Evolutionary conservation across 2,329 filamentous ascomycete genomes (phyloP), one percentile per base, ranked within the genome.

Genomic region (Dothistroma septosporum): DNA sequence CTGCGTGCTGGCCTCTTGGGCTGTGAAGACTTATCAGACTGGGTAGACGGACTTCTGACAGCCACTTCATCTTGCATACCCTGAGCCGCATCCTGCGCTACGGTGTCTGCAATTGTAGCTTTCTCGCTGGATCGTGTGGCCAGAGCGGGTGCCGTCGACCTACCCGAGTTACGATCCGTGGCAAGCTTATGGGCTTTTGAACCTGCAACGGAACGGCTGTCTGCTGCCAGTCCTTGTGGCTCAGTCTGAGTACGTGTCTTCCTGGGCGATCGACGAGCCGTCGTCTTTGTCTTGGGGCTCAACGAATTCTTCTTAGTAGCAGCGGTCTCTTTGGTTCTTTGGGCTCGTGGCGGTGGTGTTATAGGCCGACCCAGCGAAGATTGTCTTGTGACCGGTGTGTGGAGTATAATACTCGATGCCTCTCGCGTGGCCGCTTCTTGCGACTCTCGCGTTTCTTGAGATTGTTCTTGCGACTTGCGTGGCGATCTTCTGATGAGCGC

Each of bases 1-100:
- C 66, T 69, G 21, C 70, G 63, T 16, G 62, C 60, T 47, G 64
- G 64, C 4, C 59, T 69, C 53, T 61, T 67, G 47, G 37, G 54
- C 32, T 50, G 50, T 21, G 47, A 24, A 12, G 28, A 21, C 16
- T 21, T 3, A 32, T 53, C 50, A 35, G n/a, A 6, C 9, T 50
- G 22, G 19, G 21, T 2, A 50, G 28, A 50, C 19, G 47, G 4
- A 8, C 47, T 50, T n/a, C 9, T 2, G 16, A 50, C 21, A n/a
- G 22, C 47, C 10, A 50, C 47, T 7, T 50, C 28, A n/a, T 28
- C 47, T 50, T 50, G 4, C 47, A 14, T 24, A 21, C 12, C 21
- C 16, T 19, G 41, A 44, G 41, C 8, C 16, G 14, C n/a, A 16
- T 4, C 14, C 8, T 44, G 41, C 14, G 16, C 14, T 9, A 16